phyloP scores from a whole-genome alignment of 2,329 filamentous ascomycete species.

The Fonsecaea nubica region DNA sequence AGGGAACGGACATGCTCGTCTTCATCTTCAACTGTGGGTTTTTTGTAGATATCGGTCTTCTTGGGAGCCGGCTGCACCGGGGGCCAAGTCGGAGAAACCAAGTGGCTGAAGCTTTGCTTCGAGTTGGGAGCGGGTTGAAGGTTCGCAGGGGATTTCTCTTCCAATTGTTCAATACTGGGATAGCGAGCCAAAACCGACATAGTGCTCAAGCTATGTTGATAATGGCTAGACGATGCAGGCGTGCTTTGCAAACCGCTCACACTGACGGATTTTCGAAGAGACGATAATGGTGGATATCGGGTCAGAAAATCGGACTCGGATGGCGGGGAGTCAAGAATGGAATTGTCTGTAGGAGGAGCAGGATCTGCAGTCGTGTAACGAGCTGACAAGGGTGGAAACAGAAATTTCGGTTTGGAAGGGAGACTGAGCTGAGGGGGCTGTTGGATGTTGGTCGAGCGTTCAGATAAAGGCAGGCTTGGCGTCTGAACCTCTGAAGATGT shows the following conservation, averaged over 20 bases:
- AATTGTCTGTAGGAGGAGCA: constrained; percentile 3
- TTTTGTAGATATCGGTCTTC: constrained; percentile 25
- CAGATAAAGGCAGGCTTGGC: not conserved
- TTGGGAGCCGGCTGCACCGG: constrained; percentile 2
- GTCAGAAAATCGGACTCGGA: constrained; percentile 44
- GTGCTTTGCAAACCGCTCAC: constrained; percentile 26
- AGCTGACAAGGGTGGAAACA: not conserved
- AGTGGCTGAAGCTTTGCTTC: constrained; percentile 7
- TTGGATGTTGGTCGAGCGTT: not conserved
- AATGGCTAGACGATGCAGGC: not conserved
- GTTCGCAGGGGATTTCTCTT: constrained; percentile 21
- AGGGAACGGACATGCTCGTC: constrained; percentile 12
- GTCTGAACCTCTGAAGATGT: not conserved
- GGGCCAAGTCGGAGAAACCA: not conserved
- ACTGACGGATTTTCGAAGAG: constrained; percentile 36
- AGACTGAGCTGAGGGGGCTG: not conserved
- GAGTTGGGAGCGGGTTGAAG: not conserved
- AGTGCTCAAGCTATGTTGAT: constrained; percentile 4
- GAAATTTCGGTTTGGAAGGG: not conserved
- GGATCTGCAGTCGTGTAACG: not conserved
- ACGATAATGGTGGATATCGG: constrained; percentile 47
- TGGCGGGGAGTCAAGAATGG: constrained; percentile 45
- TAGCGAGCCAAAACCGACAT: constrained; percentile 32
- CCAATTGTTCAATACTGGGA: constrained; percentile 34
- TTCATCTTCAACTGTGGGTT: constrained; percentile 30